phyloP scores from a whole-genome alignment of 306 rosid genomes.

The Cotoneaster glaucophyllus region DNA sequence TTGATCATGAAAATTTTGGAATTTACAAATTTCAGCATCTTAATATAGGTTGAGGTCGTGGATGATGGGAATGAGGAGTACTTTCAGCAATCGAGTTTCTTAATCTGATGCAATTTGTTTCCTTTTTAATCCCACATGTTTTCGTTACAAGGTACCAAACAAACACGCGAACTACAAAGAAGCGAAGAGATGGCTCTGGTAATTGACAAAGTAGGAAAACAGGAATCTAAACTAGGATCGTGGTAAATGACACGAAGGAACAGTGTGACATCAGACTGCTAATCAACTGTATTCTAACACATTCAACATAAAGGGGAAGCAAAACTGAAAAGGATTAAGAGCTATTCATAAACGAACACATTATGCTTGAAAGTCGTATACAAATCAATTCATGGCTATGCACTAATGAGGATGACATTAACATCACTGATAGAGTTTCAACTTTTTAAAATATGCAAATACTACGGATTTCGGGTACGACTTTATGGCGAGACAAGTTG shows the following conservation, averaged over 20 bases:
- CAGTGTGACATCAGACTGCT: not conserved
- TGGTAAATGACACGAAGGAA: not conserved
- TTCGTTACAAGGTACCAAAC: not conserved
- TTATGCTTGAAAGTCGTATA: not conserved
- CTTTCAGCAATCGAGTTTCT: constrained; percentile 9
- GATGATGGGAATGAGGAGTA: constrained; percentile 39
- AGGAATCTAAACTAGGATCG: too few species aligned
- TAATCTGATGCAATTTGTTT: not conserved
- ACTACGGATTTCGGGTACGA: constrained; percentile 66
- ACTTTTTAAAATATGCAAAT: constrained; percentile 58
- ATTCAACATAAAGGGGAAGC: not conserved
- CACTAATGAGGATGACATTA: not conserved
- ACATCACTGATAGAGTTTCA: constrained; percentile 75
- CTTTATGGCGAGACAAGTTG: constrained; percentile 79
- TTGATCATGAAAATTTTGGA: not conserved
- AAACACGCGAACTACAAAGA: too few species aligned
- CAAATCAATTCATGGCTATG: not conserved
- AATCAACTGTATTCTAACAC: not conserved
- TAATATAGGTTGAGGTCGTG: constrained; percentile 37
- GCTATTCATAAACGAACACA: not conserved
- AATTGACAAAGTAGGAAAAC: not conserved
- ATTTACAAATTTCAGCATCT: constrained; percentile 1
- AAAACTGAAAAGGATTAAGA: not conserved
- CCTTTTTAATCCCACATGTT: not conserved
- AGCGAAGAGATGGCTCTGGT: not conserved